Conservation (phyloP, 352 stramenopile species). For the Phytopythium boreale region DNA sequence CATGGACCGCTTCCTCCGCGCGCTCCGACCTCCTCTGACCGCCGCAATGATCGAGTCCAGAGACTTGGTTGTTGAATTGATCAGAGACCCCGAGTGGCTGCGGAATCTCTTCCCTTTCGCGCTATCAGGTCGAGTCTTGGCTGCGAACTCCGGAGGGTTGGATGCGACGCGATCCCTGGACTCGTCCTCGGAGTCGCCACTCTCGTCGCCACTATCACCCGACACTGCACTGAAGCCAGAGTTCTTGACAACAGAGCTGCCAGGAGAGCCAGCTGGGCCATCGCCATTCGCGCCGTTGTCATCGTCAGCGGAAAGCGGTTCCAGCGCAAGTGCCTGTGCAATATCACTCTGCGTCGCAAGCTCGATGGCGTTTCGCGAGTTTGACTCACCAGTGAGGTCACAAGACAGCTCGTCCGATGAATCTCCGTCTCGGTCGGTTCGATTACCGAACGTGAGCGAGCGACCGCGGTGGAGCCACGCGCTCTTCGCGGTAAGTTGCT, state of each 20-base stretch:
- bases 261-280: constrained; percentile 18
- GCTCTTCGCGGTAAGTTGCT: constrained; percentile 44
- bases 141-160: constrained; percentile 33
- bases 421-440: constrained; percentile 22
- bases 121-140: constrained; percentile 20
- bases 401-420: constrained; percentile 10
- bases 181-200: constrained; percentile 33
- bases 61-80: constrained; percentile 61
- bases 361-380: constrained; percentile 63
- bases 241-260: constrained; percentile 13
- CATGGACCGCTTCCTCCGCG: constrained; percentile 45
- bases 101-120: constrained; percentile 40
- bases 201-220: constrained; percentile 21
- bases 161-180: constrained; percentile 54
- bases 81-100: constrained; percentile 56
- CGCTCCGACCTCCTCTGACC: constrained; percentile 45
- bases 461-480: constrained; percentile 52
- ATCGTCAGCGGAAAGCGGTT: constrained; percentile 43
- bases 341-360: constrained; percentile 74
- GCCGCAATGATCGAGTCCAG: constrained; percentile 68
- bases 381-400: constrained; percentile 8
- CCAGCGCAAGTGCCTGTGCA: constrained; percentile 56
- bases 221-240: constrained; percentile 4
- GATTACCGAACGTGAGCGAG: constrained; percentile 35
- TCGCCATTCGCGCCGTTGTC: constrained; percentile 27